Percentiles rank a stretch among this genome's conserved stretches.
Conservation (phyloP, 192 early-diverging fungal genomes). For the Backusella tarrabulga region DNA sequence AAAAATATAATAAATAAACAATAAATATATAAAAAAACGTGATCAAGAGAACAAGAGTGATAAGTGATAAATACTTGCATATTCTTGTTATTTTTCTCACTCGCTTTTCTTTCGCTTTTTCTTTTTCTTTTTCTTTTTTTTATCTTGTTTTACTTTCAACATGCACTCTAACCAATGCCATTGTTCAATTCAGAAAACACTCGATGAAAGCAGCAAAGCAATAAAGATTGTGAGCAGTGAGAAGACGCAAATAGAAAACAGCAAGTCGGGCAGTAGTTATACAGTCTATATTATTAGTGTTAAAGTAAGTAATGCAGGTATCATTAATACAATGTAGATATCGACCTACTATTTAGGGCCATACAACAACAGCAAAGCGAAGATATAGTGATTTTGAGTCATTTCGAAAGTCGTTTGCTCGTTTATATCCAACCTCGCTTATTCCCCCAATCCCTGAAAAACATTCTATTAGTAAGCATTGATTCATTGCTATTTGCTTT, state of each 20-base stretch:
- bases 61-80: not conserved
- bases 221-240: not conserved
- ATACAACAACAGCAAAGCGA: slow-evolving; percentile 24
- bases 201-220: not conserved
- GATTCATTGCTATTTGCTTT: not conserved
- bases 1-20: not conserved
- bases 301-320: not conserved
- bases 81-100: not conserved
- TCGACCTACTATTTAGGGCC: not conserved
- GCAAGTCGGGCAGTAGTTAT: not conserved
- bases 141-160: not conserved
- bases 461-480: slow-evolving; percentile 74
- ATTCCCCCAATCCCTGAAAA: slow-evolving; percentile 97
- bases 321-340: not conserved
- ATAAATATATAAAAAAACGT: not conserved
- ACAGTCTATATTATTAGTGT: not conserved
- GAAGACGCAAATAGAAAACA: not conserved
- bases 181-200: not conserved
- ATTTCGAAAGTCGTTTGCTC: slow-evolving; percentile 68
- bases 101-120: not conserved
- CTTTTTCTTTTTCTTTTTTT: not conserved
- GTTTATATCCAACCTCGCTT: slow-evolving; percentile 80
- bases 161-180: not conserved
- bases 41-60: not conserved
- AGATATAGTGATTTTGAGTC: slow-evolving; percentile 97